These are phyloP conservation scores for Nicotiana obtusifolia DNA, from an alignment of 257 asterid genomes.

Conservation along the genomic window DNA sequence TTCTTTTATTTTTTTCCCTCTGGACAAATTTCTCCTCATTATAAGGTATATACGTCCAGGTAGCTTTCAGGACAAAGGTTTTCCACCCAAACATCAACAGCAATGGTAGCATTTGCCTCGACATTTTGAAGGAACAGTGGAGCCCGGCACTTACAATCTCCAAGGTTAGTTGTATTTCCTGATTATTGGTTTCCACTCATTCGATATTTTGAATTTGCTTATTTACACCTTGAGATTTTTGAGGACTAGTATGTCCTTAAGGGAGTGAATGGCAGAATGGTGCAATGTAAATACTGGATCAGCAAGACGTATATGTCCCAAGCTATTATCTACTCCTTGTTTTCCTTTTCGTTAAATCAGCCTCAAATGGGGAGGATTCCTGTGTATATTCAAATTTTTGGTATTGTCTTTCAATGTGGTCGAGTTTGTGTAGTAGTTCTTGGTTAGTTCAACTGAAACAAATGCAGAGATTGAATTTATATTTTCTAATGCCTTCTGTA, in stretches of 20 bases:
- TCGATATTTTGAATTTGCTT: not conserved
- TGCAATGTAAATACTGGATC: not conserved
- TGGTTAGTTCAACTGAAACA: not conserved
- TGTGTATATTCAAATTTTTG: not conserved
- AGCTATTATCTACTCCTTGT: not conserved
- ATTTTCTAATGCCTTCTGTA: not conserved
- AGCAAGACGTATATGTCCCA: not conserved
- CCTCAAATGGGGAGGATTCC: not conserved
- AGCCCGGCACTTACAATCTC: conserved; percentile 11
- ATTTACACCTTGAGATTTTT: not conserved
- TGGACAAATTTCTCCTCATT: not conserved
- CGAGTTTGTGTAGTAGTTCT: not conserved
- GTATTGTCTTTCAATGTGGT: not conserved
- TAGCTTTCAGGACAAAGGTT: conserved; percentile 6
- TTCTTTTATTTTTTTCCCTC: not conserved
- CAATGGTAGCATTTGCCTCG: conserved; percentile 1
- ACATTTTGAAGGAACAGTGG: conserved; percentile 10
- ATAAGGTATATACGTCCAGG: not conserved
- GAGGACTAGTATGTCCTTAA: not conserved
- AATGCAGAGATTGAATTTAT: not conserved
- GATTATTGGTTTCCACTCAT: not conserved
- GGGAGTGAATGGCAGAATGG: not conserved
- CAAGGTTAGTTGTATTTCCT: conserved; percentile 2
- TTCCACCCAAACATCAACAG: conserved; percentile 13
- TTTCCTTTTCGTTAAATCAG: not conserved